These are phyloP conservation scores for Zygosaccharomyces bailii DNA, from an alignment of 805 yeast genomes.

Conservation along the genomic window DNA sequence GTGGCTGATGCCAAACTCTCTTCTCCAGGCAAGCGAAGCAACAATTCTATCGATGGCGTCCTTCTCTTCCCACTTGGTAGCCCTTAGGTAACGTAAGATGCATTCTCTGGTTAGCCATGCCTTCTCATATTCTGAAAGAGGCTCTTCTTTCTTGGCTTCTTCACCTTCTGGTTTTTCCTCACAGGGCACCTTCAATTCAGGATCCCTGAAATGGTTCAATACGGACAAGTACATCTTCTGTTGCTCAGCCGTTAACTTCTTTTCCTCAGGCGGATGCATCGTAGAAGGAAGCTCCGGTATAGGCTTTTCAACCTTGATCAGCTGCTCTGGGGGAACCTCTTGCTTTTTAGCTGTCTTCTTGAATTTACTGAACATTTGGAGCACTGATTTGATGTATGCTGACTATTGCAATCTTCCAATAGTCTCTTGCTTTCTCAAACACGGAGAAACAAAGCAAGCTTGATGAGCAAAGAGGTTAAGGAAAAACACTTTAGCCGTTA, in stretches of 20 bases:
- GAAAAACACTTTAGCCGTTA: not conserved
- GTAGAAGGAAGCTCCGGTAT: slow-evolving; percentile 52
- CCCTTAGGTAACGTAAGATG: slow-evolving; percentile 81
- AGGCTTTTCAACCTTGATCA: slow-evolving; percentile 43
- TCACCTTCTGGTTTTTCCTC: slow-evolving; percentile 41
- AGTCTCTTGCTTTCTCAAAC: not conserved
- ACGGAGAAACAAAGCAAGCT: not conserved
- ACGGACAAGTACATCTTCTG: slow-evolving; percentile 59
- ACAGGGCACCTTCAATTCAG: slow-evolving; percentile 49
- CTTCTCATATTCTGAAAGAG: slow-evolving; percentile 52
- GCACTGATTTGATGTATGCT: not conserved
- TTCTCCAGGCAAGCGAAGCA: slow-evolving; percentile 84
- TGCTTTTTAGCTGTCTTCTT: slow-evolving; percentile 21
- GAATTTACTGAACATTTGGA: slow-evolving; percentile 28
- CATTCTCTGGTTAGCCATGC: slow-evolving; percentile 96
- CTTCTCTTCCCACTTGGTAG: slow-evolving; percentile 80
- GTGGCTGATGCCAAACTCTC: slow-evolving; percentile 74
- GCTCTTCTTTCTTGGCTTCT: slow-evolving; percentile 36
- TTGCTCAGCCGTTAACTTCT: slow-evolving; percentile 51
- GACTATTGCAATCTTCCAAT: not conserved
- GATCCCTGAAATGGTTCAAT: slow-evolving; percentile 55
- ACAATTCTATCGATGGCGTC: slow-evolving; percentile 74
- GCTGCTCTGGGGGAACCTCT: slow-evolving; percentile 25
- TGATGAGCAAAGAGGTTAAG: not conserved
- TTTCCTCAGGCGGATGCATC: slow-evolving; percentile 49